Base-by-base conservation (phyloP, 257 asterid species). In the Paraleonurus japonicus region DNA sequence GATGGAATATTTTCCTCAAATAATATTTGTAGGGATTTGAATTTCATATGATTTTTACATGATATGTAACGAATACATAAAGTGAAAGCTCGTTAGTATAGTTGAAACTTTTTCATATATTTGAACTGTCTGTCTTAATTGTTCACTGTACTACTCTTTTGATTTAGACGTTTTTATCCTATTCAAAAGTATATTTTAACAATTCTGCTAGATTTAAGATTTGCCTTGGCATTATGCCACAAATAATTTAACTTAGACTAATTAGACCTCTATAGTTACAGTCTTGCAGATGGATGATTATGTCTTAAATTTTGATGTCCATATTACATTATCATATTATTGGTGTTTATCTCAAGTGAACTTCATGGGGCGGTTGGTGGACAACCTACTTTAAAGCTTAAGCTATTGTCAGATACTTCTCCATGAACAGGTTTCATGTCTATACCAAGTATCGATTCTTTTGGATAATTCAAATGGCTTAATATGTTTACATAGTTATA, bases 161-260 rank as follows among this genome's bases (percentile, higher is more conserved):
- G 26, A 41, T 7, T 6, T 35, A 9, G 32, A 2, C 3, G 7
- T 24, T 28, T 51, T 30, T 27, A 13, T 37, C 10, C 43, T 16
- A 48, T 27, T 3, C 22, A 23, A 19, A 24, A 19, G 43, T 54
- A 33, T 59, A 24, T 59, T 33, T 26, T 8, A 11, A 13, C 6
- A 19, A 6, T 54, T 73, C 79, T 30, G 39, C 19, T 58, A 72
- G 78, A 58, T 27, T 75, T 4, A 17, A 35, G 22, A 19, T 66
- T 71, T 39, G 3, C 66, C 51, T 27, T 59, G 27, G 17, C 41
- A 50, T 67, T 27, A 19, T 62, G 53, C 73, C 27, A n/a, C 33
- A 61, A 23, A 66, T 53, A 7, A 28, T 48, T 55, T 3, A 32
- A 27, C 26, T 67, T 37, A 23, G 27, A 35, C 13, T 26, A 20